phyloP scores from a whole-genome alignment of 768 basidiomycete genomes.

The Phylloporus sp. region DNA sequence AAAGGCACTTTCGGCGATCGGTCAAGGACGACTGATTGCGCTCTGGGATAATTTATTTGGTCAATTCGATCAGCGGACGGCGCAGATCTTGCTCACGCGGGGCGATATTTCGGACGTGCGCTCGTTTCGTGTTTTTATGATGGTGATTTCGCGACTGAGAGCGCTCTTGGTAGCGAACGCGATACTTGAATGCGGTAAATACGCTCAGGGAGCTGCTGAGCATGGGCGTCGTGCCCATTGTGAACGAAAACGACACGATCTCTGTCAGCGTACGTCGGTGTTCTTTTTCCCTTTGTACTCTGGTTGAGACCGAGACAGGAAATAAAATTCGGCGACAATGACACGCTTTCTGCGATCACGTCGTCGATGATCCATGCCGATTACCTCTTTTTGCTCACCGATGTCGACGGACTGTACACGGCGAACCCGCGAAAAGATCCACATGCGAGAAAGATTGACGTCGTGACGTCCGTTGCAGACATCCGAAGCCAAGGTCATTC shows the following conservation, averaged over 20 bases:
- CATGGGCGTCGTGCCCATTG: slow-evolving; percentile 96
- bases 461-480: slow-evolving; percentile 75
- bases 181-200: slow-evolving; percentile 95
- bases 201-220: slow-evolving; percentile 87
- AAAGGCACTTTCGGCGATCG: slow-evolving; percentile 93
- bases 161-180: slow-evolving; percentile 59
- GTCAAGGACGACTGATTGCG: slow-evolving; percentile 93
- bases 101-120: slow-evolving; percentile 95
- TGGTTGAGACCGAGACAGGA: slow-evolving; percentile 50
- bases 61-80: slow-evolving; percentile 91
- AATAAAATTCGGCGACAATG: slow-evolving; percentile 99
- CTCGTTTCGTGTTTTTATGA: background rate
- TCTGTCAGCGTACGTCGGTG: slow-evolving; percentile 80
- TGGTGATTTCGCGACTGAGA: background rate
- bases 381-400: slow-evolving; percentile 93
- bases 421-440: slow-evolving; percentile 93
- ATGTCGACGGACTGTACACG: slow-evolving; percentile 94
- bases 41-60: slow-evolving; percentile 97
- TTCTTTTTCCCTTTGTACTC: background rate
- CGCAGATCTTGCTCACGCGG: slow-evolving; percentile 88
- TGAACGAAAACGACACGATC: slow-evolving; percentile 98
- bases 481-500: slow-evolving; percentile 74
- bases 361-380: slow-evolving; percentile 98
- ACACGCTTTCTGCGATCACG: slow-evolving; percentile 95
- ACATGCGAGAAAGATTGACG: slow-evolving; percentile 69